phyloP scores from a whole-genome alignment of 371 early-diverging fungal species.

The Mucor velutinosus region DNA sequence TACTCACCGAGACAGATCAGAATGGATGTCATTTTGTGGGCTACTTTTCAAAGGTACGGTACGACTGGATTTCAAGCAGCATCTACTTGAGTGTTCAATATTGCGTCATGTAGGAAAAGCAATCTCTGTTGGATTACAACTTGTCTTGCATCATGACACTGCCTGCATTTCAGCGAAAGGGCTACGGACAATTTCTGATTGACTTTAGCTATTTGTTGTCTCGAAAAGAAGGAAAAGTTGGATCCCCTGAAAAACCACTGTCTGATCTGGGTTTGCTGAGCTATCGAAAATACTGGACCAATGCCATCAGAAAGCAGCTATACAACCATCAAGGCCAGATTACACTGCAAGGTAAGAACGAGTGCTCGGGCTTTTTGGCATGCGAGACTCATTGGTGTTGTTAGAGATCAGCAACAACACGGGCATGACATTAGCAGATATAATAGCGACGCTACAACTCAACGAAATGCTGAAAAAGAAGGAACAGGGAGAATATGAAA shows the following conservation, averaged over 20 bases:
- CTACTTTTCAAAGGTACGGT: slow-evolving; percentile 94
- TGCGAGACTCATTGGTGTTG: not conserved
- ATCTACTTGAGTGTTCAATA: not conserved
- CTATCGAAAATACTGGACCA: slow-evolving; percentile 89
- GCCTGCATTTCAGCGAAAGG: slow-evolving; percentile 95
- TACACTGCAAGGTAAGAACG: slow-evolving; percentile 19
- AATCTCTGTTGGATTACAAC: slow-evolving; percentile 90
- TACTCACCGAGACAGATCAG: slow-evolving; percentile 83
- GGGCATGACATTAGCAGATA: slow-evolving; percentile 72
- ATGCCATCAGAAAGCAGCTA: slow-evolving; percentile 15
- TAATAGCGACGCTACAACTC: slow-evolving; percentile 70
- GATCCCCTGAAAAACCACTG: slow-evolving; percentile 98
- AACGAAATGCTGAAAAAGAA: slow-evolving; percentile 42
- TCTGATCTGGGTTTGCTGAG: slow-evolving; percentile 97
- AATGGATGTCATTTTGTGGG: slow-evolving; percentile 95
- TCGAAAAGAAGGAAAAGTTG: slow-evolving; percentile 83
- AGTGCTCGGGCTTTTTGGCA: not conserved
- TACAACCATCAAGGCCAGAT: slow-evolving; percentile 19
- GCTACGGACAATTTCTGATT: slow-evolving; percentile 97
- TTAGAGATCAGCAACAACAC: slow-evolving; percentile 61
- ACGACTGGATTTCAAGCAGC: too few relatives aligned
- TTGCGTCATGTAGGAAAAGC: slow-evolving; percentile 79
- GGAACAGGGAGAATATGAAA: slow-evolving; percentile 8
- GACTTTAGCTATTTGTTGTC: slow-evolving; percentile 97
- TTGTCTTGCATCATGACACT: slow-evolving; percentile 98